These are phyloP conservation scores for Vicia sativa DNA, from an alignment of 306 rosid species.

Conservation along the genomic window DNA sequence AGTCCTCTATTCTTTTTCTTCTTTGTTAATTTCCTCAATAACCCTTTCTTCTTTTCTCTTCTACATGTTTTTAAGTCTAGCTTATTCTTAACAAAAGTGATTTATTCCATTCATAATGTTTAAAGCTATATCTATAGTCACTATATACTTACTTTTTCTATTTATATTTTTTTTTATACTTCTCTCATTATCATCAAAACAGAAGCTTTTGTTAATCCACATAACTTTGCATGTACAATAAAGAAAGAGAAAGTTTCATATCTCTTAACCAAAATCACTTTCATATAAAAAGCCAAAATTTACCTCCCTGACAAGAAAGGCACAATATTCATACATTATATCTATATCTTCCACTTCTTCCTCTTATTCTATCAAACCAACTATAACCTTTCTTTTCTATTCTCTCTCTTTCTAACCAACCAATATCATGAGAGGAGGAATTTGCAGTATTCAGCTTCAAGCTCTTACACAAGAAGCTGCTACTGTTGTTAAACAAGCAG, in stretches of 20 bases:
- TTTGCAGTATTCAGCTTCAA: constrained; percentile 74
- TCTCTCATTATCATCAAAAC: constrained; percentile 46
- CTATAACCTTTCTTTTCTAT: constrained; percentile 31
- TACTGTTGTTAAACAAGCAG: constrained; percentile 71
- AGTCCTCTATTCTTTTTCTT: constrained; percentile 42
- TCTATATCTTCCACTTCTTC: constrained; percentile 38
- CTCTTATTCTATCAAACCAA: constrained; percentile 41
- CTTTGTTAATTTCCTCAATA: constrained; percentile 47
- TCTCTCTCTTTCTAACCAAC: background rate
- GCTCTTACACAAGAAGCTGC: constrained; percentile 73
- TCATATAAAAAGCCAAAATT: constrained; percentile 72
- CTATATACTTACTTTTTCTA: constrained; percentile 36
- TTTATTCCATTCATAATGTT: constrained; percentile 63
- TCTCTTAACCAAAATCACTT: constrained; percentile 3
- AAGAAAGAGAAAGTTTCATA: constrained; percentile 46
- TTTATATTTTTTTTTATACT: constrained; percentile 40
- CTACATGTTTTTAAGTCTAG: constrained; percentile 38
- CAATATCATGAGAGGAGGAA: constrained; percentile 69
- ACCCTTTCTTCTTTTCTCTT: constrained; percentile 52
- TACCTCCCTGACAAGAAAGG: constrained; percentile 97
- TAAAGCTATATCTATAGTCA: constrained; percentile 38
- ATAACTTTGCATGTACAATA: constrained; percentile 47
- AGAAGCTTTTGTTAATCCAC: constrained; percentile 68
- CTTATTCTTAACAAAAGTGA: constrained; percentile 68
- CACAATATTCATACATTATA: constrained; percentile 58